phyloP scores from a whole-genome alignment of 108 stramenopile genomes.

The Nitzschia inconspicua region DNA sequence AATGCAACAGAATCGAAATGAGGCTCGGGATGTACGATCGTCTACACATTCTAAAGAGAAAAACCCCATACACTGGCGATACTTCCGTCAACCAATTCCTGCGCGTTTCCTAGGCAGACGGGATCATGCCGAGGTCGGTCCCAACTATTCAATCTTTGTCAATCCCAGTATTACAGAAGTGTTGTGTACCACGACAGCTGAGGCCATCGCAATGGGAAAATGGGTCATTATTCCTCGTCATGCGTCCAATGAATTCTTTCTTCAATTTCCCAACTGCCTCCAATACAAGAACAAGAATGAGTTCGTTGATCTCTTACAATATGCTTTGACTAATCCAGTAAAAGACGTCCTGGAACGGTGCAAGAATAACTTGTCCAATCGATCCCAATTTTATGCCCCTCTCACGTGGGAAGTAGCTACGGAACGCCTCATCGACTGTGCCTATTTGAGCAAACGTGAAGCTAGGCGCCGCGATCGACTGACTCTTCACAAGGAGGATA shows the following conservation, averaged over 20 bases:
- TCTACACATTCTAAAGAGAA: not conserved
- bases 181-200: constrained; percentile 82
- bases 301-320: constrained; percentile 49
- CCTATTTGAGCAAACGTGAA: constrained; percentile 50
- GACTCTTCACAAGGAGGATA: constrained; percentile 12
- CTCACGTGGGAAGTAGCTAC: constrained; percentile 83
- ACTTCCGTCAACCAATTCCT: constrained; percentile 44
- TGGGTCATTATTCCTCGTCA: constrained; percentile 75
- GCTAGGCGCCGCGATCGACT: constrained; percentile 40
- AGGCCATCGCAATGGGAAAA: constrained; percentile 85
- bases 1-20: not conserved
- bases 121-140: constrained; percentile 51
- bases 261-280: constrained; percentile 74
- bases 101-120: constrained; percentile 54
- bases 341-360: not conserved
- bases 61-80: constrained; percentile 1
- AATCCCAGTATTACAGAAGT: constrained; percentile 81
- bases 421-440: constrained; percentile 51
- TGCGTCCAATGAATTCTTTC: constrained; percentile 72
- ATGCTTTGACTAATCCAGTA: constrained; percentile 42
- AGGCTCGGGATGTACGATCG: too few species aligned
- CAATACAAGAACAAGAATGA: constrained; percentile 43
- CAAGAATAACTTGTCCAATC: not conserved
- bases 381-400: constrained; percentile 24
- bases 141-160: constrained; percentile 67